phyloP scores from a whole-genome alignment of 1,284 basidiomycete genomes.

The Puccinia brachypodii region DNA sequence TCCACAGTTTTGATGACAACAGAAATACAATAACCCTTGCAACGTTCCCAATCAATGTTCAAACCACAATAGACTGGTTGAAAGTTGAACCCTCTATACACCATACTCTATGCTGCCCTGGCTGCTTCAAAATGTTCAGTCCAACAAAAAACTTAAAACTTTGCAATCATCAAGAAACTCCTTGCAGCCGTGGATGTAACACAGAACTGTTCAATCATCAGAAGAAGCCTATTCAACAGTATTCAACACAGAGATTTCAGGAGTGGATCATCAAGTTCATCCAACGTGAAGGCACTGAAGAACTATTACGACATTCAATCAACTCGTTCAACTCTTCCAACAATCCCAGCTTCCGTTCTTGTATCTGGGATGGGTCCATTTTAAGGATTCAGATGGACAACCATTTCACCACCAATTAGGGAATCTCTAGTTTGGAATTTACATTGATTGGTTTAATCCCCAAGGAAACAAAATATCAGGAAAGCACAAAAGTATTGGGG shows the following conservation, averaged over 20 bases:
- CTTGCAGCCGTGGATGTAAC: slow-evolving; percentile 15
- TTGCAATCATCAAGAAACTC: slow-evolving; percentile 15
- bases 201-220: background rate
- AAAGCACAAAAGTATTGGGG: slow-evolving; percentile 39
- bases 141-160: background rate
- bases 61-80: slow-evolving; percentile 21
- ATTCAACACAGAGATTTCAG: slow-evolving; percentile 32
- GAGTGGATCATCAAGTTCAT: slow-evolving; percentile 23
- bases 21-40: background rate
- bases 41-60: slow-evolving; percentile 9
- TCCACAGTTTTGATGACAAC: background rate
- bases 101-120: slow-evolving; percentile 9
- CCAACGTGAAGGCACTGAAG: slow-evolving; percentile 19
- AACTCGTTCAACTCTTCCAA: background rate
- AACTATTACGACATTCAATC: background rate
- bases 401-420: slow-evolving; percentile 9
- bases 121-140: slow-evolving; percentile 24
- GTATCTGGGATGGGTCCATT: slow-evolving; percentile 24
- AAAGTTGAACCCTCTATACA: slow-evolving; percentile 20
- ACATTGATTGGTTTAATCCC: slow-evolving; percentile 40
- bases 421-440: slow-evolving; percentile 34
- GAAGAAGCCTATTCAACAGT: slow-evolving; percentile 22
- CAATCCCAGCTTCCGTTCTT: background rate
- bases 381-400: background rate
- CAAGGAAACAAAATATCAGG: slow-evolving; percentile 34